Evolutionary conservation across 2,329 filamentous ascomycete genomes (phyloP).

Genomic region (Penicillium sclerotiorum): DNA sequence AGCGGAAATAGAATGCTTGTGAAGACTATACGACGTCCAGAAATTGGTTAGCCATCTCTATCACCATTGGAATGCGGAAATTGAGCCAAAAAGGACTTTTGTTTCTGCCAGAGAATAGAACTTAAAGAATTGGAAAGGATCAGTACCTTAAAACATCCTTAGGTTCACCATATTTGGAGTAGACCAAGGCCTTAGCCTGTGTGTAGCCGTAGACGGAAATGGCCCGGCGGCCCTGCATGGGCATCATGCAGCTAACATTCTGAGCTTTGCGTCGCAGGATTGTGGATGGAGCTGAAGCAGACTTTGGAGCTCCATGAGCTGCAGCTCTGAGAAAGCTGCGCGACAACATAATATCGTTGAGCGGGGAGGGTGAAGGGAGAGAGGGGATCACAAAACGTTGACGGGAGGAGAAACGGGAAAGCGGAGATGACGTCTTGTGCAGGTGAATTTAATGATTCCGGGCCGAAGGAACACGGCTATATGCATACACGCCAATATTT

Average conservation of each 20-base stretch:
- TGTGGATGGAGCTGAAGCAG: constrained; percentile 13
- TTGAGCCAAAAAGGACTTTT: not conserved
- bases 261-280: constrained; percentile 14
- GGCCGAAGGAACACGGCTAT: constrained; percentile 10
- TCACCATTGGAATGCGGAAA: not conserved
- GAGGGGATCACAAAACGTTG: constrained; percentile 4
- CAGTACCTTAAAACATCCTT: constrained; percentile 52
- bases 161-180: constrained; percentile 52
- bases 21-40: too few relatives aligned
- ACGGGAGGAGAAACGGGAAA: constrained; percentile 4
- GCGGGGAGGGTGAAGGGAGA: not conserved
- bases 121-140: too few relatives aligned
- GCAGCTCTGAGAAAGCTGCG: constrained; percentile 27
- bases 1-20: constrained; percentile 53
- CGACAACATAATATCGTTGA: constrained; percentile 31
- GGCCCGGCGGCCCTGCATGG: constrained; percentile 33
- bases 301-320: constrained; percentile 15
- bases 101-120: too few relatives aligned
- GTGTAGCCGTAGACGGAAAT: constrained; percentile 54
- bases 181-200: constrained; percentile 53
- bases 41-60: not conserved
- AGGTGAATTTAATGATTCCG: constrained; percentile 6
- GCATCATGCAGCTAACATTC: constrained; percentile 14
- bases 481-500: too few relatives aligned
- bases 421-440: constrained; percentile 11